Evolutionary conservation across 805 yeast genomes (phyloP), one percentile per base, ranked within the genome.

Genomic region (Isabelozyma rhagii): DNA sequence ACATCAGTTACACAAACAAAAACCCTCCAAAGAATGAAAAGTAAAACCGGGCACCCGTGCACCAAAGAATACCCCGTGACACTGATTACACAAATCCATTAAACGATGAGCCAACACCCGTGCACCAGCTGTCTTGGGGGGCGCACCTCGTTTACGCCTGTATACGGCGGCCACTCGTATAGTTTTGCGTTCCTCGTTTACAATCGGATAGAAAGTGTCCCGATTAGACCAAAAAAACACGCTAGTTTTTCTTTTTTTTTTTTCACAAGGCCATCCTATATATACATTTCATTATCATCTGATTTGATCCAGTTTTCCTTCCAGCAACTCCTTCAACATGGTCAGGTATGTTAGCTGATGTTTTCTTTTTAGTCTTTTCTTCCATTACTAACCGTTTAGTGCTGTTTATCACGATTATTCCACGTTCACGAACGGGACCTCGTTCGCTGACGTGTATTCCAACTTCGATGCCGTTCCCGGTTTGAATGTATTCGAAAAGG

Each of bases 401-500:
- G 62, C 62, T 40, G 76, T 71, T 21, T 71, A 62, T 51, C 59
- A 61, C 56, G 71, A 71, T 53, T 70, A 69, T 55, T 57, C 71
- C 6, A 58, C 65, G 13, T 69, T 71, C 53, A 46, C 51, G 46
- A 67, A 67, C 51, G 66, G 55, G 47, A 65, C 71, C 17, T 57
- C 67, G 8, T 61, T 65, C 41, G 52, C 60, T 34, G 70, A 65
- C 13, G 60, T 64, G 5, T 70, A 55, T 50, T 45, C 55, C 6
- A 65, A 68, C 52, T 70, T 70, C 57, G 54, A 60, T 47, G 54
- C 59, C 42, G 42, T 68, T 11, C 55, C 47, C 6, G 54, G 54
- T 18, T 64, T 79, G 43, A 77, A 68, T 47, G 10, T 64, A 10
- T 41, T 72, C 14, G 85, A 81, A 58, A 74, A 74, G 52, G 40